Percentiles rank a stretch among this genome's conserved stretches.
Conservation (phyloP, 1,284 basidiomycete genomes). For the Bjerkandera adusta region DNA sequence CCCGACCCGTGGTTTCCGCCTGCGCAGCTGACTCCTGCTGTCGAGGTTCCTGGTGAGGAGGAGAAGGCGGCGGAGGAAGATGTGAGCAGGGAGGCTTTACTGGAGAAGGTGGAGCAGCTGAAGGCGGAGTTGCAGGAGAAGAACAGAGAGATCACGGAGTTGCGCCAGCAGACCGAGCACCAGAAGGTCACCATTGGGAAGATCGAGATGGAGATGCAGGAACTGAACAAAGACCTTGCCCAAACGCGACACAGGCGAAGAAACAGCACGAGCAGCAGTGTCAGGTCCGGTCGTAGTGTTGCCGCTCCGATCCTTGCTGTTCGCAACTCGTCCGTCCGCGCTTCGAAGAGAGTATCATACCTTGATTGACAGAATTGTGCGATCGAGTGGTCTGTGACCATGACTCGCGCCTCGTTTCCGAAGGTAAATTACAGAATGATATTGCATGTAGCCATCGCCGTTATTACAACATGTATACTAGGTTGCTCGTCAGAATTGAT, state of each 20-base stretch:
- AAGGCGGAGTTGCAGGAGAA: conserved; percentile 15
- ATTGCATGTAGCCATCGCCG: too few species aligned
- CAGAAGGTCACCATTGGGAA: conserved; percentile 18
- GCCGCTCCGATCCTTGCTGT: too few species aligned
- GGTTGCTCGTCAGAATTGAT: too few species aligned
- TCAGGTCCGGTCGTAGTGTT: too few species aligned
- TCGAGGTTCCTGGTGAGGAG: conserved; percentile 15
- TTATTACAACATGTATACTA: too few species aligned
- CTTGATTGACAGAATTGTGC: too few species aligned
- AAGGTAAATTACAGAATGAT: too few species aligned
- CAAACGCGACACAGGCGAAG: conserved; percentile 13
- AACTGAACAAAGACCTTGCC: conserved; percentile 10
- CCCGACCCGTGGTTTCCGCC: conserved; percentile 22
- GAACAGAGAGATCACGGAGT: conserved; percentile 7
- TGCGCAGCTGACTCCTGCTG: conserved; percentile 6
- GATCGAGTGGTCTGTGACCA: too few species aligned
- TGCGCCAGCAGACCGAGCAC: conserved; percentile 17
- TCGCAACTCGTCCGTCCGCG: too few species aligned
- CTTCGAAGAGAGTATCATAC: too few species aligned
- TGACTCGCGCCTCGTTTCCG: too few species aligned
- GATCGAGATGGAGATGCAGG: conserved; percentile 14
- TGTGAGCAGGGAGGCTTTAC: not conserved
- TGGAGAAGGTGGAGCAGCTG: conserved; percentile 7
- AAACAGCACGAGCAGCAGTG: conserved; percentile 16
- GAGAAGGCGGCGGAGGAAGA: conserved; percentile 6